Evolutionary conservation across 345 rosid species (phyloP), one percentile per base, ranked within the genome.

Genomic region (Aquilaria yunnanensis): DNA sequence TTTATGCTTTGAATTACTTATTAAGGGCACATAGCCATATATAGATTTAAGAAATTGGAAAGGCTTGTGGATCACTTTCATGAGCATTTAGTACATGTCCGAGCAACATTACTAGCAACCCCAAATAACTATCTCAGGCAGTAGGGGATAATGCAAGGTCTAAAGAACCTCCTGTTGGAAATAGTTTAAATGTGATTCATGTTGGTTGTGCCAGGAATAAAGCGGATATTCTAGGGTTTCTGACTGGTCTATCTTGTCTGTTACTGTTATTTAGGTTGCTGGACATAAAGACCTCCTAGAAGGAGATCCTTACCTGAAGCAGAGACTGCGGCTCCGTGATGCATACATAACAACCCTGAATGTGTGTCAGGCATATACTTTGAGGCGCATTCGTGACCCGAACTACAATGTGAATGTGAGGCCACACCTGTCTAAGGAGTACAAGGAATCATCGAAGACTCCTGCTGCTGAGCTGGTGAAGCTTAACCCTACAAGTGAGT

Each of bases 231-330:
- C 43, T 37, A 5, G 8, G 43, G 43, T 9, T 4, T 23, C 23
- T 23, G 23, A 23, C 23, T 23, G 23, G 1, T 23, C 5, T 5
- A 37, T 37, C 7, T 37, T 3, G 8, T 37, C 43, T 37, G 43
- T 3, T 37, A 9, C 43, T 37, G 43, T 3, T 37, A 9, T 54
- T 10, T 59, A 90, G 96, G 77, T 88, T 33, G 93, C 97, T 32
- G 88, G 90, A 41, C 99, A 91, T 57, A 84, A 64, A 60, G 96
- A 94, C 72, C 85, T 90, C 62, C 91, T 94, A 14, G 99, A 94
- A 78, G 99, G 97, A 14, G 95, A 94, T 47, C 99, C 99, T 0
- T 94, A 94, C 85, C 70, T 94, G 72, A 88, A 81, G 78, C 97
- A 94, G 68, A 85, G 99, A 80, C 89, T 94, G 54, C 80, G 89